Evolutionary conservation across 495 filamentous ascomycete genomes (phyloP).

Genomic region (Aspergillus bertholletiae): DNA sequence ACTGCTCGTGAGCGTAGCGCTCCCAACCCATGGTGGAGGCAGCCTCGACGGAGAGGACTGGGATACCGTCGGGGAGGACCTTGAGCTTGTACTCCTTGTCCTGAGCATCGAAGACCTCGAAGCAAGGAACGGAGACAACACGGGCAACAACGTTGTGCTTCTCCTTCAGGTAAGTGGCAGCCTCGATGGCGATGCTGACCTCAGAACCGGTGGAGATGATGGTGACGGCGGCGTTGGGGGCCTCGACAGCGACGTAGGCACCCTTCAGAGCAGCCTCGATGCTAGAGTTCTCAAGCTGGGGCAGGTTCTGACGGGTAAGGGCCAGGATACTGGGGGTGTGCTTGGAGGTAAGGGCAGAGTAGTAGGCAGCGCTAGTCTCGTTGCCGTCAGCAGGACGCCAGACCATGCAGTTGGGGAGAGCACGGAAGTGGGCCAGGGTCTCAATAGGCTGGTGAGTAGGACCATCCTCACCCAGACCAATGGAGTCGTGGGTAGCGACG

Average conservation of each 20-base stretch:
- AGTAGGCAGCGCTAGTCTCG: slow-evolving; percentile 97
- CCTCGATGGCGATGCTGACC: slow-evolving; percentile 89
- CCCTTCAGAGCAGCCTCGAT: slow-evolving; percentile 88
- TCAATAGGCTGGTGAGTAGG: slow-evolving; percentile 99
- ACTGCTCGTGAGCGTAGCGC: slow-evolving; percentile 98
- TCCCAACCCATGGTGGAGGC: slow-evolving; percentile 96
- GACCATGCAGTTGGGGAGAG: slow-evolving; percentile 98
- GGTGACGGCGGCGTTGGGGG: slow-evolving; percentile 79
- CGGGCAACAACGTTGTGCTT: slow-evolving; percentile 84
- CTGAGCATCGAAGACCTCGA: slow-evolving; percentile 95
- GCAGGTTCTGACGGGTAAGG: slow-evolving; percentile 96
- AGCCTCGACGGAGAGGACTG: slow-evolving; percentile 88
- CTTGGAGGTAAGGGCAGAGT: slow-evolving; percentile 86
- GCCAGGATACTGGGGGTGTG: slow-evolving; percentile 90
- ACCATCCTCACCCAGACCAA: slow-evolving; percentile 98
- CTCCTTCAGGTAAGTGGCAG: slow-evolving; percentile 85
- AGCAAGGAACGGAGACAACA: slow-evolving; percentile 94
- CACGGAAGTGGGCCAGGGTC: slow-evolving; percentile 99
- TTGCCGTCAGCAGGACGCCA: slow-evolving; percentile 99
- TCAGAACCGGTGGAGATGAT: slow-evolving; percentile 95
- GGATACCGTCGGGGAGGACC: slow-evolving; percentile 91
- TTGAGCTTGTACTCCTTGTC: slow-evolving; percentile 87
- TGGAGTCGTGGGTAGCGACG: slow-evolving; percentile 98
- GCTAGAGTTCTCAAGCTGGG: slow-evolving; percentile 90
- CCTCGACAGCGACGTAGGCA: slow-evolving; percentile 86